Conservation (phyloP, 108 stramenopile genomes). For the Tribonema minus region DNA sequence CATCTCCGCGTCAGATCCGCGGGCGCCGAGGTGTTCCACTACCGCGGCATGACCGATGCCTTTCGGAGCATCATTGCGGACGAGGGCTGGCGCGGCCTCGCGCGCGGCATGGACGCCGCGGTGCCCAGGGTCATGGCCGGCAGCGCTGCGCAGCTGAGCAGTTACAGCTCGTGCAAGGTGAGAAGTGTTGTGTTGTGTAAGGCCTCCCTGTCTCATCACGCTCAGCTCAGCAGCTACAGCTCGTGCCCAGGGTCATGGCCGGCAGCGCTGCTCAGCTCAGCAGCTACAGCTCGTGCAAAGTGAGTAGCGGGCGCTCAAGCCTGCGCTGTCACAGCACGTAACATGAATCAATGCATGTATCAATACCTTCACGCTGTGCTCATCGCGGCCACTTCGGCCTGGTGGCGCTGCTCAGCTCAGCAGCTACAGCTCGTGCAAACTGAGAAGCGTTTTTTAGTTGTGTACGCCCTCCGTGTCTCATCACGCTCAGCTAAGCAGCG, state of each 20-base stretch:
- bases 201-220: not conserved
- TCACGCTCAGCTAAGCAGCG: not conserved
- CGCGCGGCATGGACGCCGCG: conserved; percentile 33
- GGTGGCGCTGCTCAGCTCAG: conserved; percentile 36
- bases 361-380: not conserved
- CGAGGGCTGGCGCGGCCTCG: conserved; percentile 21
- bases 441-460: not conserved
- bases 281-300: conserved; percentile 30
- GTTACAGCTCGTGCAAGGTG: conserved; percentile 37
- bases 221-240: not conserved
- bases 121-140: conserved; percentile 35
- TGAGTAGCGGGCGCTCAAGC: not conserved
- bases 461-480: not conserved
- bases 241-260: conserved; percentile 19
- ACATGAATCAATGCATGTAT: too few species aligned
- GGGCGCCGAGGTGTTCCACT: conserved; percentile 3
- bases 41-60: conserved; percentile 27
- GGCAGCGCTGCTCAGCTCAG: conserved; percentile 27
- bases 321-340: not conserved
- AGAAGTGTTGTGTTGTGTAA: not conserved
- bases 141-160: conserved; percentile 27
- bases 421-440: conserved; percentile 35
- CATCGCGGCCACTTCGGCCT: too few species aligned
- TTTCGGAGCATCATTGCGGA: conserved; percentile 7
- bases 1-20: not conserved